phyloP scores from a whole-genome alignment of 345 rosid genomes.

The Eucalyptus sp. region DNA sequence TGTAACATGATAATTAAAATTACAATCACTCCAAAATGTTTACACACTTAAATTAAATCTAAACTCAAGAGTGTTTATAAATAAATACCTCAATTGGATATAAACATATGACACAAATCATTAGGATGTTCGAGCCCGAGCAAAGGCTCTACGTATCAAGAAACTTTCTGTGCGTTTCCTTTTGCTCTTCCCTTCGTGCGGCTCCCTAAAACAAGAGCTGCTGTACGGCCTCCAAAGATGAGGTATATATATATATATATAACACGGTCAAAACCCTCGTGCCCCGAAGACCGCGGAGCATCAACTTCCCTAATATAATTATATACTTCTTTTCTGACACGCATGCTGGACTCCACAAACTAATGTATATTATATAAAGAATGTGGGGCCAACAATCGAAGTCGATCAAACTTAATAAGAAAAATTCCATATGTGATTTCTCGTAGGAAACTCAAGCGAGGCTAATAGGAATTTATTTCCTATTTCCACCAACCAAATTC shows the following conservation, averaged over 20 bases:
- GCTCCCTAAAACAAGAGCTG: neutral
- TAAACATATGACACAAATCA: neutral
- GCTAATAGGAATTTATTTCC: neutral
- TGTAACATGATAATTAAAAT: no score
- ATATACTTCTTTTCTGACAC: neutral
- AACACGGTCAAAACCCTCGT: neutral
- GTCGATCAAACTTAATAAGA: neutral
- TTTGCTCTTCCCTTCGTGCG: neutral
- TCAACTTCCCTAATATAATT: neutral
- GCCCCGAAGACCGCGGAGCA: neutral
- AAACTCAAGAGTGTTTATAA: no score
- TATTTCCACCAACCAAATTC: neutral
- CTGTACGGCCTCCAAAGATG: neutral
- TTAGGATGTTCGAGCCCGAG: neutral
- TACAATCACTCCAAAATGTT: fast-evolving
- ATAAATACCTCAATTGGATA: no score
- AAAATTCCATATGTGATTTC: neutral
- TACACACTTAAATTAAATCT: neutral
- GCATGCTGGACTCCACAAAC: neutral
- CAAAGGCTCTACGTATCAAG: neutral
- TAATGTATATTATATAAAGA: neutral
- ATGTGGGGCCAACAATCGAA: neutral
- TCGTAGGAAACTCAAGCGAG: neutral
- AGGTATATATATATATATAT: neutral
- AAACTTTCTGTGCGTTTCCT: neutral